Base-by-base conservation (phyloP, 495 filamentous ascomycete species). In the Penicillium turbatum region DNA sequence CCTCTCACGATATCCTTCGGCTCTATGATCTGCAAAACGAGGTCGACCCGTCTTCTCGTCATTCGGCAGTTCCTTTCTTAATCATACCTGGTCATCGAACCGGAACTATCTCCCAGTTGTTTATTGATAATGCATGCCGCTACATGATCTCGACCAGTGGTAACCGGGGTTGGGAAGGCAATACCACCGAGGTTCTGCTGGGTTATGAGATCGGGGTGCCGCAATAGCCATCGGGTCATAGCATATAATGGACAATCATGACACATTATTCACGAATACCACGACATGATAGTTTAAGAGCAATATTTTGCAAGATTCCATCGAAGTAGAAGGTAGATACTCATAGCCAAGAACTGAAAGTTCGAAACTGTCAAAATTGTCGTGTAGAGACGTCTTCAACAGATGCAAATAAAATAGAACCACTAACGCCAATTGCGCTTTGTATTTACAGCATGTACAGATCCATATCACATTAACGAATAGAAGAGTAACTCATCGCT, bases 111-210 rank as follows among this genome's bases (percentile, higher is more conserved):
- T 89, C 86, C 0, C 79, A 81, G 53, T 68, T 96, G 24, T 90
- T 90, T 62, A 77, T 95, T 43, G 93, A 98, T 67, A 87, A 89
- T 26, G 90, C 89, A 0, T 93, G 89, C 59, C 79, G 85, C 30
- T 96, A 90, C 67, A 90, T 98, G 84, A 80, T 98, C 41, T 92
- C 88, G 2, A 86, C 88, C 2, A 90, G 87, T 29, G 93, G 93
- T 1, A 97, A 92, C 56, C 74, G 93, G 46, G 93, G 93, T 2
- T 97, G 95, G 95, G 95, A 97, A 67, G 93, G 93, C n/a, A 82
- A 76, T 27, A 85, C 79, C 26, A 97, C 93, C 1, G 93, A 98
- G 73, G 90, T 93, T 8, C 68, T 97, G 27, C 79, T 98, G 37
- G 93, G 93, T 42, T 98, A 98, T 68, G 93, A 98, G 69, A 95